These are phyloP conservation scores for Fonsecaea multimorphosa DNA, from an alignment of 2,329 filamentous ascomycete species.

Conservation along the genomic window DNA sequence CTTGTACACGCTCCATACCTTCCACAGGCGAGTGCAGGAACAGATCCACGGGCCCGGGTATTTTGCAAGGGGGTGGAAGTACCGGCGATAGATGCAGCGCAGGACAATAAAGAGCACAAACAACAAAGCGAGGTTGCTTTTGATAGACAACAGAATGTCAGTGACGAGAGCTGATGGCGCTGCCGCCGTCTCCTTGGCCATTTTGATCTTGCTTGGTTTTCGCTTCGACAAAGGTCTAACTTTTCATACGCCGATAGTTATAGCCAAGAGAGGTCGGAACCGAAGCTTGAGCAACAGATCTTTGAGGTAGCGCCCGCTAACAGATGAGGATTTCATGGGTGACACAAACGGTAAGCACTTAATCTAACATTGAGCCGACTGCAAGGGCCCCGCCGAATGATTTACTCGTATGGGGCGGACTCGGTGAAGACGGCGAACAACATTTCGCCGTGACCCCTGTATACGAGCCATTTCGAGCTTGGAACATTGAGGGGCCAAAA, in stretches of 20 bases:
- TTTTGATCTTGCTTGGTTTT: background rate
- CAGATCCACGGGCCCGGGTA: conserved; percentile 24
- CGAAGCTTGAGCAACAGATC: background rate
- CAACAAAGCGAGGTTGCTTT: background rate
- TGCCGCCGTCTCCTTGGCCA: background rate
- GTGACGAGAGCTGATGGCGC: background rate
- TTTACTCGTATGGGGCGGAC: too few relatives aligned
- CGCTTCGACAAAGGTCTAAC: background rate
- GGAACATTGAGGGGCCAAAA: background rate
- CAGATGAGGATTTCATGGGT: background rate
- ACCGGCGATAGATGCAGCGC: conserved; percentile 29
- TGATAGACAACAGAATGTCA: background rate
- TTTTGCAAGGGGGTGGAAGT: conserved; percentile 22
- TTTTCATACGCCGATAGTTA: background rate
- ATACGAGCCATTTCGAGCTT: background rate
- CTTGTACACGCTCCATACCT: conserved; percentile 46
- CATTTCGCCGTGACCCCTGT: background rate
- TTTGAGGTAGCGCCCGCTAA: background rate
- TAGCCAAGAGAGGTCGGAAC: background rate
- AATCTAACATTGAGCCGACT: background rate
- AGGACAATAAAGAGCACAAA: background rate
- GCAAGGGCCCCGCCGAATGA: background rate
- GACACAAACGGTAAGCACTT: background rate
- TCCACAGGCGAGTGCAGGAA: conserved; percentile 24
- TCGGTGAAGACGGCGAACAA: background rate